Evolutionary conservation across 306 rosid genomes (phyloP), one percentile per base, ranked within the genome.

Genomic region (Quercus mongolica): DNA sequence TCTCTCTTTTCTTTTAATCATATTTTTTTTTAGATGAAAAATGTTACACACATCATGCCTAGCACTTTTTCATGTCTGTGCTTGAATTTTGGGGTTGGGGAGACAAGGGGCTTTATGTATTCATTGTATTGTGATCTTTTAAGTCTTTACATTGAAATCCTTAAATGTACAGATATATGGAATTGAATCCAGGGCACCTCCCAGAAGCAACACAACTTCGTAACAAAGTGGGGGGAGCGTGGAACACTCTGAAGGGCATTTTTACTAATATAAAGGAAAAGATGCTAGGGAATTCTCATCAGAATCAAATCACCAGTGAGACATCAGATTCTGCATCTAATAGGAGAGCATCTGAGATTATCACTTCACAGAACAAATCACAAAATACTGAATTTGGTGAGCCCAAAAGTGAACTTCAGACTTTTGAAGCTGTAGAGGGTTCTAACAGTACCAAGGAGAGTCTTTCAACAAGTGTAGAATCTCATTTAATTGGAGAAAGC

Each of bases 381-480:
- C 63, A 46, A 19, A 44, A 31, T 58, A 31, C 76, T 44, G 65
- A 26, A 57, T 44, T 26, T 74, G 83, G 56, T 28, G 75, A 41
- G 18, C 59, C 51, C 5, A 21, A 52, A 30, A 25, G 49, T 56
- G 68, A 44, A 11, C 5, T 30, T 69, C 33, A 4, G 52, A 75
- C 28, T 31, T 46, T 56, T 44, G 51, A 59, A 31, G 46, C 57
- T n/a, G 35, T 35, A 44, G 51, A 49, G 4, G 49, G 76, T 20
- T 23, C 76, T 35, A 57, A 38, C 33, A 33, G 73, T 75, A 51
- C 56, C 68, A 70, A 76, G 58, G 77, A 76, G 18, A 33, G 58
- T 69, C 23, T 57, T 59, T 75, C 76, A 75, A 57, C 46, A 44
- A 35, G 56, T 49, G 26, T 25, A 58, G 31, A 56, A 68, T 75